phyloP scores from a whole-genome alignment of 805 yeast species.

The Suhomyces pyralidae region DNA sequence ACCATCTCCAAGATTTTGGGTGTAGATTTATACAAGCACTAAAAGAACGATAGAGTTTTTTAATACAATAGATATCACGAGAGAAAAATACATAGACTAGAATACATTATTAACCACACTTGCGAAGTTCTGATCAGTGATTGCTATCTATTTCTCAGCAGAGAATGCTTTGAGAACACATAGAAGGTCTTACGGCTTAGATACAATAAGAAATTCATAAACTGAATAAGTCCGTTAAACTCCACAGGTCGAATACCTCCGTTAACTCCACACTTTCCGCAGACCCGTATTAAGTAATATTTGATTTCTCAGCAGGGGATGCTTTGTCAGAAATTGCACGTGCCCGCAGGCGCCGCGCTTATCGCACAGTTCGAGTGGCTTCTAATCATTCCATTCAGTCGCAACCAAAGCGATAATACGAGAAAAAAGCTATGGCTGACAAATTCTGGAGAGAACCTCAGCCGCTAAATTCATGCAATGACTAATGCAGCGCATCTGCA shows the following conservation, averaged over 20 bases:
- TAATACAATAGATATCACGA: neutral
- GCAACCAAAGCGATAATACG: neutral
- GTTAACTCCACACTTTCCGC: neutral
- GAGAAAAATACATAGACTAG: neutral
- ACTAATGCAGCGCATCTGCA: neutral
- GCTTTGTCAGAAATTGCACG: neutral
- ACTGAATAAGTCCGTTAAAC: too few relatives aligned
- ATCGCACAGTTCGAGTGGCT: neutral
- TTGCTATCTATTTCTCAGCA: too few relatives aligned
- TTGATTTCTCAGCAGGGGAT: neutral
- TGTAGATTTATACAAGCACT: constrained; percentile 23
- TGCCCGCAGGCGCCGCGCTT: neutral
- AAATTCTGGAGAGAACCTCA: neutral
- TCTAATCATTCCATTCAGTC: neutral
- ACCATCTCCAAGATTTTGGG: constrained; percentile 36
- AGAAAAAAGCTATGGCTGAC: neutral
- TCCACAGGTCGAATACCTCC: too few relatives aligned
- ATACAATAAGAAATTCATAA: too few relatives aligned
- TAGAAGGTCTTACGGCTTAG: too few relatives aligned
- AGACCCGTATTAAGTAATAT: neutral
- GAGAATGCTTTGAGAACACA: too few relatives aligned
- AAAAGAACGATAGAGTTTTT: neutral
- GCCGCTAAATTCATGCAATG: neutral
- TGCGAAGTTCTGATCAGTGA: too few relatives aligned
- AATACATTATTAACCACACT: neutral